Base-by-base conservation (phyloP, 495 filamentous ascomycete species). In the Pseudevernia furfuracea region DNA sequence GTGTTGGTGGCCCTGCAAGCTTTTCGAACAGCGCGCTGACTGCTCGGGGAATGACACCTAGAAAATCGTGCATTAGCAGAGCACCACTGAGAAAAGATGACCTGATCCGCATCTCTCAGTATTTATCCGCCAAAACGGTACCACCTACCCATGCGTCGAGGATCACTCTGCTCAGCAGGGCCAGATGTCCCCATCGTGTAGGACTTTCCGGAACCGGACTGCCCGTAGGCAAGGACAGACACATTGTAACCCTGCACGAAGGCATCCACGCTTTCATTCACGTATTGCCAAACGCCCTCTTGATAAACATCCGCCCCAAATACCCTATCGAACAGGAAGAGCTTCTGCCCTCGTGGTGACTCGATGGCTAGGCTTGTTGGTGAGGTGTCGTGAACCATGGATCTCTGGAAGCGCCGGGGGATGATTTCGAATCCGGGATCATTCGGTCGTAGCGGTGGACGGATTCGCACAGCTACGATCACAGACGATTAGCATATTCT, bases 191-290 rank as follows among this genome's bases (percentile, higher is more conserved):
- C 94, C 94, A 99, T 99, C 0, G 94, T 99, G 73, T 97, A 97
- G 2, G 94, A 99, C 77, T 99, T 99, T 70, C 94, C 94, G n/a
- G 94, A 91, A 44, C 94, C 94, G n/a, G 94, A 99, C 79, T 99
- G 94, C 69, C 94, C 94, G 70, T 99, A 99, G 48, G 94, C 94
- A 66, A 99, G 82, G 57, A 99, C 85, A 17, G 94, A 99, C 69
- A 99, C 94, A 87, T 99, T 99, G 81, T 97, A 99, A 46, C 94
- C 94, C 73, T 96, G 90, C 11, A 95, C 74, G 74, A 99, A 99
- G 2, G 92, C 91, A 73, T 81, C 84, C 63, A 96, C 88, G 71
- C 91, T 96, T 66, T 97, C 95, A 68, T 83, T 84, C 41, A 99
- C 78, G 70, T 99, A 99, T 30, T 96, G 90, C 92, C 93, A 99